These are phyloP conservation scores for Nicotiana tabacum DNA, from an alignment of 257 asterid genomes.

Conservation along the genomic window DNA sequence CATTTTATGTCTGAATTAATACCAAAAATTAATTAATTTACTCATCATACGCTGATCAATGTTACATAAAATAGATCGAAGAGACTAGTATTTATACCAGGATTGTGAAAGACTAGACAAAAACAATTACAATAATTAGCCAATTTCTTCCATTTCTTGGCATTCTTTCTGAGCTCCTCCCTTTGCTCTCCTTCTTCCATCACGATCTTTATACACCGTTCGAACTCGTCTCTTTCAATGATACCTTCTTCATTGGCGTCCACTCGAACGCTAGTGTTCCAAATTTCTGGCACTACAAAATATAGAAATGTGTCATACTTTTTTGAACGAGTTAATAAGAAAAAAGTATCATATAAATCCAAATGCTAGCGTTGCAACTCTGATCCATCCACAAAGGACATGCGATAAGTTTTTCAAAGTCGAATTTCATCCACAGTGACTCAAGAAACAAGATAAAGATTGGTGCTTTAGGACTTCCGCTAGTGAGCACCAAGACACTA, in stretches of 20 bases:
- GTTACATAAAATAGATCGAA: too few species aligned
- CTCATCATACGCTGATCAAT: too few species aligned
- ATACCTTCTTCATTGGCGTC: slow-evolving; percentile 10
- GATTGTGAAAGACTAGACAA: too few species aligned
- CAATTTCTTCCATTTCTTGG: background rate
- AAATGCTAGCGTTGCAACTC: slow-evolving; percentile 21
- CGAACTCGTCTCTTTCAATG: slow-evolving; percentile 24
- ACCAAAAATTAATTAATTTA: too few species aligned
- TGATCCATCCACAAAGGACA: slow-evolving; percentile 51
- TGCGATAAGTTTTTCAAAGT: background rate
- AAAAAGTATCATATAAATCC: too few species aligned
- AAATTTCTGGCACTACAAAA: slow-evolving; percentile 21
- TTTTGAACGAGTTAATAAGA: too few species aligned
- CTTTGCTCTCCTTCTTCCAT: slow-evolving; percentile 25
- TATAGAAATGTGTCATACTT: too few species aligned
- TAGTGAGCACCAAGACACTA: background rate
- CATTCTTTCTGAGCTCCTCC: slow-evolving; percentile 18
- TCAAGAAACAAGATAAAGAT: background rate
- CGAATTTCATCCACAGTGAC: background rate
- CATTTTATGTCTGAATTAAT: too few species aligned
- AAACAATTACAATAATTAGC: too few species aligned
- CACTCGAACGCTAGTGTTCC: slow-evolving; percentile 38
- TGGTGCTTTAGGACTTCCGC: background rate
- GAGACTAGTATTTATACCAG: too few species aligned
- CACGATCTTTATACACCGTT: slow-evolving; percentile 27